A percentile compares a stretch with the other conserved stretches of the same genome.
Conservation (phyloP, 805 yeast genomes). For the Teunomyces lycoperdinae region DNA sequence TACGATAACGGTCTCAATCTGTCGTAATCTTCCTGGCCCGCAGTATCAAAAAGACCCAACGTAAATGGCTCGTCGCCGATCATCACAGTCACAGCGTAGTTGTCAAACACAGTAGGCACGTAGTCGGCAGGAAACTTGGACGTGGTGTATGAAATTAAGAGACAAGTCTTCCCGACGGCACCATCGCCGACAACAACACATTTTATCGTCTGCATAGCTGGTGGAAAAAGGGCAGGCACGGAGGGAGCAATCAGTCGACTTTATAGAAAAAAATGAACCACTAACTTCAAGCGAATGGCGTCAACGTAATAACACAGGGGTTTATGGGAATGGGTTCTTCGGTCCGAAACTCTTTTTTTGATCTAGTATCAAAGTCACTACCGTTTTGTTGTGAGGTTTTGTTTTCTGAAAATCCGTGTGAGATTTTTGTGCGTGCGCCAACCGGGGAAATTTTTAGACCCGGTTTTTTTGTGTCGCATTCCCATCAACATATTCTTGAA, state of each 20-base stretch:
- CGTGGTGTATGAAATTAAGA: conserved; percentile 92
- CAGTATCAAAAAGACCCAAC: conserved; percentile 95
- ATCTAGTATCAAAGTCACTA: not conserved
- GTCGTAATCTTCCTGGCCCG: conserved; percentile 99
- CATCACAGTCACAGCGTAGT: conserved; percentile 91
- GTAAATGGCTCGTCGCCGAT: conserved; percentile 98
- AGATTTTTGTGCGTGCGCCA: not conserved
- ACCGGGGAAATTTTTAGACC: not conserved
- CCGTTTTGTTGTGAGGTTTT: conserved; percentile 4
- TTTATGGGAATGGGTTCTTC: not conserved
- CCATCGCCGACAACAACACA: conserved; percentile 99
- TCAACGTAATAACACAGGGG: not conserved
- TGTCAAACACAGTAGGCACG: conserved; percentile 97
- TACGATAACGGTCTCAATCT: conserved; percentile 93
- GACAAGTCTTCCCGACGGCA: conserved; percentile 98
- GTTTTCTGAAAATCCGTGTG: conserved; percentile 3
- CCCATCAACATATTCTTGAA: not conserved
- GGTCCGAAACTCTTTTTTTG: conserved; percentile 4
- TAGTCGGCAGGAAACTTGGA: conserved; percentile 97
- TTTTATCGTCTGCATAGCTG: conserved; percentile 60
- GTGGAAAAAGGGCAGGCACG: not conserved
- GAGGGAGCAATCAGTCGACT: not conserved
- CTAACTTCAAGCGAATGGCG: not conserved
- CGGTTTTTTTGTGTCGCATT: not conserved
- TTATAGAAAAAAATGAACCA: not conserved